Evolutionary conservation across 345 rosid species (phyloP), one percentile per base, ranked within the genome.

Genomic region (Turnera subulata): DNA sequence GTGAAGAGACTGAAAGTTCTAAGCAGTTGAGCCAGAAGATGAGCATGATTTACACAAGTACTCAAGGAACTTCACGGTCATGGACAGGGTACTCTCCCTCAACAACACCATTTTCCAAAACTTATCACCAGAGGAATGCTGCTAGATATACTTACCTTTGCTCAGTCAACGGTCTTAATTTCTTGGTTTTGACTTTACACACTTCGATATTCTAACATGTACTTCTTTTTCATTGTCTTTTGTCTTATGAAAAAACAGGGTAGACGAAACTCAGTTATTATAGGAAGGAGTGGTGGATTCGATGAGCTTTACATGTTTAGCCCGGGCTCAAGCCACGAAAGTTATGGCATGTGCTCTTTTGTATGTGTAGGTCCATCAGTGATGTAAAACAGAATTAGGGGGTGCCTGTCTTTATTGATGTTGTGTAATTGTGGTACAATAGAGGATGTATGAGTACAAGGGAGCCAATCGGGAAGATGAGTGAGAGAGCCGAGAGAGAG

Each of bases 231-330:
- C 26, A 22, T 35, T 7, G 10, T 6, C n/a, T n/a, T n/a, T 11
- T 24, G 35, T 13, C 6, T 15, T 4, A 2, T 32, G 40, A 1
- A n/a, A n/a, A 55, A 63, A 60, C 78, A 92, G 96, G 93, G 98
- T 15, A 78, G 89, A 76, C 80, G 96, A 59, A 88, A 86, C 82
- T 88, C 96, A 3, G 80, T 92, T 35, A 70, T 63, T 16, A 68
- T 84, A 43, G 83, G 86, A 62, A 75, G 95, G 68, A 78, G 73
- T 3, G 95, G 95, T 6, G n/a, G n/a, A n/a, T 84, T 86, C 32
- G 75, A 83, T 23, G 96, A 86, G 73, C 63, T 88, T 45, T 92
- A 92, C 62, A 61, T 92, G 58, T 77, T 74, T 68, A 92, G 98
- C 59, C 96, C 98, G 11, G 95, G 98, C 16, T 84, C 95, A 13